Evolutionary conservation across 257 asterid genomes (phyloP).

Genomic region (Handroanthus guayacan): DNA sequence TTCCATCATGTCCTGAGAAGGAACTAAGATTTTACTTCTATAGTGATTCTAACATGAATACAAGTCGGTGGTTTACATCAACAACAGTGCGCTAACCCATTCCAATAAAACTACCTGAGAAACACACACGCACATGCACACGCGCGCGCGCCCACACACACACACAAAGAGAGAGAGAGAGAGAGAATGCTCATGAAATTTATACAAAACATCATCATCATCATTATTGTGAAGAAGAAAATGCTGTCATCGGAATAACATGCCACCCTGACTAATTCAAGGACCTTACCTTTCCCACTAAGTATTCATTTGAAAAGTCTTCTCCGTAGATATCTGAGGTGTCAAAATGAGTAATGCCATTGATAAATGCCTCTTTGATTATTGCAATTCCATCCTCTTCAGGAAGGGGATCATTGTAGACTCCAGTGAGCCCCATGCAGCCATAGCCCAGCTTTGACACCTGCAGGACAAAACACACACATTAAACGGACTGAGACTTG

Average conservation of each 20-base stretch:
- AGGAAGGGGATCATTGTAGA: conserved; percentile 53
- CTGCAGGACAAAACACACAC: conserved; percentile 25
- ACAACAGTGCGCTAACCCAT: too few species aligned
- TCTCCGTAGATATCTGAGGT: conserved; percentile 56
- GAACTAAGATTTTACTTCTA: too few species aligned
- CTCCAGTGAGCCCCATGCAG: conserved; percentile 69
- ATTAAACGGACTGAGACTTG: not conserved
- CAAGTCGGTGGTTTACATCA: too few species aligned
- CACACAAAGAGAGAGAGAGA: too few species aligned
- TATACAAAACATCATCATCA: not conserved
- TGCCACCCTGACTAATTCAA: not conserved
- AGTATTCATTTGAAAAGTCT: conserved; percentile 50
- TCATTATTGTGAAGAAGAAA: not conserved
- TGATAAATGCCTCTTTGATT: conserved; percentile 53
- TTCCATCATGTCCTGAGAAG: too few species aligned
- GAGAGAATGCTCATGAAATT: too few species aligned
- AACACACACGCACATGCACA: too few species aligned
- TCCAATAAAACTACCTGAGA: too few species aligned
- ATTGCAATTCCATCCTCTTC: conserved; percentile 58
- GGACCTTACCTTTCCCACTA: conserved; percentile 54
- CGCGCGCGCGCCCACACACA: too few species aligned
- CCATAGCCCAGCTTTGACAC: conserved; percentile 67
- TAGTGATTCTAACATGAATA: too few species aligned
- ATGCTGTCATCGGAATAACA: not conserved
- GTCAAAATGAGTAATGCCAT: conserved; percentile 59